Percentiles rank a stretch among this genome's conserved stretches.
phyloP scores from a whole-genome alignment of 2,329 filamentous ascomycete genomes.

The Chlorencoelia australis region DNA sequence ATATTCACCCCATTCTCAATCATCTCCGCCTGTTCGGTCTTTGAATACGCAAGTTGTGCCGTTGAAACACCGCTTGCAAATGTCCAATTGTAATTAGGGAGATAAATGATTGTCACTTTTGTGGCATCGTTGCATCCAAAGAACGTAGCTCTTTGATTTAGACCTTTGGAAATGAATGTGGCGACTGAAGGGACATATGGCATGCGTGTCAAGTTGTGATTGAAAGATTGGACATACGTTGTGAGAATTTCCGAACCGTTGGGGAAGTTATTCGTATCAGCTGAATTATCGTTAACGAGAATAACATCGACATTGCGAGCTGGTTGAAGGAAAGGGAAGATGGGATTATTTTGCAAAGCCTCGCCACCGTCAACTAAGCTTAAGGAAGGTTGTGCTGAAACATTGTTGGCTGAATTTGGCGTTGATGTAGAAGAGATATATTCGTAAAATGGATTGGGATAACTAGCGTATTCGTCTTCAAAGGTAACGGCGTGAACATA shows the following conservation, averaged over 20 bases:
- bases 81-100: constrained; percentile 34
- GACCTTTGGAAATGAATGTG: constrained; percentile 26
- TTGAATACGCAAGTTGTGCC: constrained; percentile 28
- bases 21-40: constrained; percentile 29
- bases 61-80: constrained; percentile 26
- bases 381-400: constrained; percentile 28
- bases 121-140: constrained; percentile 33
- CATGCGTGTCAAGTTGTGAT: constrained; percentile 29
- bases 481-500: constrained; percentile 22
- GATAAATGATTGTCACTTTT: constrained; percentile 19
- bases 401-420: constrained; percentile 21
- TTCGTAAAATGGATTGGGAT: constrained; percentile 51
- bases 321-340: constrained; percentile 37
- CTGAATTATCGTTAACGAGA: constrained; percentile 35
- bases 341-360: constrained; percentile 35
- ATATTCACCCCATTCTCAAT: constrained; percentile 32
- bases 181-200: constrained; percentile 32
- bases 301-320: constrained; percentile 31
- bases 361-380: constrained; percentile 37
- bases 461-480: constrained; percentile 33
- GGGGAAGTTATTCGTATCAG: constrained; percentile 31
- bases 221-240: constrained; percentile 17
- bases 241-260: constrained; percentile 33
- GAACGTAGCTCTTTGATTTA: constrained; percentile 26
- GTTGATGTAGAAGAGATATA: constrained; percentile 28